These are phyloP conservation scores for Clonostachys rosea DNA, from an alignment of 2,329 filamentous ascomycete genomes.

Conservation along the genomic window DNA sequence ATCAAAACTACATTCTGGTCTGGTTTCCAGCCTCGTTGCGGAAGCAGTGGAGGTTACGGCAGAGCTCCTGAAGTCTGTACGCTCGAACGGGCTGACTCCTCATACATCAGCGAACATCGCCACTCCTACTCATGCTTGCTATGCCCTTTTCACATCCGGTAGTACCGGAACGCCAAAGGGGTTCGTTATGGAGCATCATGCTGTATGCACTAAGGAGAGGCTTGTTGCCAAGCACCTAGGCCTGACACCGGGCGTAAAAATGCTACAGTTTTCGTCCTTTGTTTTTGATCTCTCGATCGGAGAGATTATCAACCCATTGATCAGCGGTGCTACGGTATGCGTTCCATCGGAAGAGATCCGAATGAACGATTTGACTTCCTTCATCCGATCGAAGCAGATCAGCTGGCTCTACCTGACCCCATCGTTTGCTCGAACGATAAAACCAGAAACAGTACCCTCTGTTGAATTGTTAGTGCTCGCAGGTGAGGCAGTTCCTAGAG, in stretches of 20 bases:
- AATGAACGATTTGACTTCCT: slow-evolving; percentile 21
- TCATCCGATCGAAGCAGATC: slow-evolving; percentile 6
- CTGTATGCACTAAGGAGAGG: slow-evolving; percentile 5
- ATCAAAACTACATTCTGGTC: not conserved
- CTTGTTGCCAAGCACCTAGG: slow-evolving; percentile 5
- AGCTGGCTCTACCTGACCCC: slow-evolving; percentile 11
- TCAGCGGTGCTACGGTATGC: slow-evolving; percentile 19
- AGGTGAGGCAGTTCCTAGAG: slow-evolving; percentile 4
- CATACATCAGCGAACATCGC: slow-evolving; percentile 6
- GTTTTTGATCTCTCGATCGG: slow-evolving; percentile 8
- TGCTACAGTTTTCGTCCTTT: slow-evolving; percentile 1
- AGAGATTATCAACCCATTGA: slow-evolving; percentile 9
- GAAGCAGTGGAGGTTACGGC: not conserved
- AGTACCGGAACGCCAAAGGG: slow-evolving; percentile 15
- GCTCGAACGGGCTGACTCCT: slow-evolving; percentile 11
- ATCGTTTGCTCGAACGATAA: not conserved
- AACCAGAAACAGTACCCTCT: not conserved
- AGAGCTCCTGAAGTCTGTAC: not conserved
- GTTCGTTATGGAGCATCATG: slow-evolving; percentile 9
- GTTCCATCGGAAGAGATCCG: slow-evolving; percentile 31
- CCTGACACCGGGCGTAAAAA: slow-evolving; percentile 5
- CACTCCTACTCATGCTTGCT: slow-evolving; percentile 7
- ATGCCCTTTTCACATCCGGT: slow-evolving; percentile 11
- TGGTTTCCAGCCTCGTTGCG: not conserved
- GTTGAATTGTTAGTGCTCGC: slow-evolving; percentile 2